A percentile compares a stretch with the other conserved stretches of the same genome.
phyloP scores from a whole-genome alignment of 805 yeast genomes.

The Lachancea nothofagi region DNA sequence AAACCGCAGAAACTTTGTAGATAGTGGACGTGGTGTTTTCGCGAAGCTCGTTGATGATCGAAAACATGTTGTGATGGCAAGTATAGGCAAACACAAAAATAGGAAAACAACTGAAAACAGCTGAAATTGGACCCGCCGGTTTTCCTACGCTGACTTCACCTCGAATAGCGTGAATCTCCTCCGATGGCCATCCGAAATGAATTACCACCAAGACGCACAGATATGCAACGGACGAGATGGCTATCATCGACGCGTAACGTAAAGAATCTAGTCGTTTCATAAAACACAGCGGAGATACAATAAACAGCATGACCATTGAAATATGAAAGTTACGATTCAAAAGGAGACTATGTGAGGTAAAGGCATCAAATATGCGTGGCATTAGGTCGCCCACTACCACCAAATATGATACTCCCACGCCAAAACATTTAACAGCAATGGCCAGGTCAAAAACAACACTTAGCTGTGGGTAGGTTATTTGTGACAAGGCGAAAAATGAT shows the following conservation, averaged over 20 bases:
- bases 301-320: conserved; percentile 44
- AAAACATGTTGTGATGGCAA: conserved; percentile 92
- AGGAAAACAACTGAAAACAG: conserved; percentile 73
- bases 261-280: conserved; percentile 73
- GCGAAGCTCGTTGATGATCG: conserved; percentile 74
- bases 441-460: conserved; percentile 62
- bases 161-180: conserved; percentile 28
- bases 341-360: conserved; percentile 33
- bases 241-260: conserved; percentile 79
- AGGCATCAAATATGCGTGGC: conserved; percentile 45
- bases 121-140: conserved; percentile 40
- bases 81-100: conserved; percentile 91
- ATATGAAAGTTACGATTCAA: conserved; percentile 55
- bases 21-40: conserved; percentile 47
- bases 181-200: conserved; percentile 46
- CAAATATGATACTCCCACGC: conserved; percentile 61
- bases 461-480: conserved; percentile 53
- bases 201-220: conserved; percentile 64
- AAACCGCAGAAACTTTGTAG: conserved; percentile 42
- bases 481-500: conserved; percentile 60
- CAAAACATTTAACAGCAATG: conserved; percentile 65
- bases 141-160: conserved; percentile 47
- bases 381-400: conserved; percentile 67
- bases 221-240: conserved; percentile 74
- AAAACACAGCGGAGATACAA: conserved; percentile 54